Evolutionary conservation across 169 alveolate genomes (phyloP), one percentile per base, ranked within the genome.

Genomic region (Plasmodium malariae): DNA sequence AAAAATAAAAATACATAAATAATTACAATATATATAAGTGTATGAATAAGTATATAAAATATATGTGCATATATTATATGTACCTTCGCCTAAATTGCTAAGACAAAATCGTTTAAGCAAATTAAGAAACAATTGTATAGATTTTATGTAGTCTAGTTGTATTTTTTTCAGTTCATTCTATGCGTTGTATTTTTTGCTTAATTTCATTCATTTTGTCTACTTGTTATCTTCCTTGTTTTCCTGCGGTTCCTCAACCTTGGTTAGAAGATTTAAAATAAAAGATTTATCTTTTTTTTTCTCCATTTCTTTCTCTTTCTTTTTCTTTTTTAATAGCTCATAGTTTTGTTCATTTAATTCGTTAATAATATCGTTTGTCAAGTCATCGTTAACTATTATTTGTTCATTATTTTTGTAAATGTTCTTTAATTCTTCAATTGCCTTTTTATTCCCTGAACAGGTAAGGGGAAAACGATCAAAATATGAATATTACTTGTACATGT

Each of bases 251-350:
- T 76, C 88, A 40, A 62, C 21, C 6, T 76, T 76, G 17, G 88
- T 76, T 26, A 76, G 54, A 6, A 76, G 45, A 24, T 76, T 76
- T 67, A 76, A 76, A 63, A 76, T 76, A 21, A 76, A 76, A 37
- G 88, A 59, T 37, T 76, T 76, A 55, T 76, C 88, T 51, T 76
- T 76, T 62, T 76, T 76, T 51, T 62, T 76, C 19, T 76, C 88
- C 45, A 45, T n/a, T 60, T 76, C 88, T 14, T 76, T 63, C 62
- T 63, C 69, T 55, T 76, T 76, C 72, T 73, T 73, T 57, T 73
- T 73, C 36, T 76, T 76, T 62, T 45, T 76, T 17, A 63, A 67
- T 9, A 59, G 32, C 24, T 76, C 88, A 34, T 28, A 37, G 45
- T 60, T 59, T 21, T 62, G 74, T 14, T 76, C 88, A 26, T 76